Conservation (phyloP, 768 basidiomycete genomes). For the Kwoniella bestiolae region DNA sequence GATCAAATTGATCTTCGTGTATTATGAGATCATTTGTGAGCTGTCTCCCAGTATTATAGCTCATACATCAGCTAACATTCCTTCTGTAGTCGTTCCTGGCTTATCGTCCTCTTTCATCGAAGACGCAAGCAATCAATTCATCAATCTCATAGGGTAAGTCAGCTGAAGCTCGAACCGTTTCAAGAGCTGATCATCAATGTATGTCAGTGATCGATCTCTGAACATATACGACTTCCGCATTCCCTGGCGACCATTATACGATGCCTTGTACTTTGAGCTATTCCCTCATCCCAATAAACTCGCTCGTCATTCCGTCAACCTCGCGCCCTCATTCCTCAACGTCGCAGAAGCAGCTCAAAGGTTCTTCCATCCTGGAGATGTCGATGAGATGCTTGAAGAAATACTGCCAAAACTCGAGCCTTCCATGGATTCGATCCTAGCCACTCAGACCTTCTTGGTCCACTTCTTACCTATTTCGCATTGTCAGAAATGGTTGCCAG, state of each 20-base stretch:
- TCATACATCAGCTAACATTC: background rate
- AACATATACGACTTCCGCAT: conserved; percentile 54
- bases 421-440: conserved; percentile 70
- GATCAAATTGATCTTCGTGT: conserved; percentile 73
- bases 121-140: conserved; percentile 74
- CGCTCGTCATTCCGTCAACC: conserved; percentile 56
- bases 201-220: conserved; percentile 36
- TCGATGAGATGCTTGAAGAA: conserved; percentile 82
- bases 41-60: background rate
- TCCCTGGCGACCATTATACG: conserved; percentile 52
- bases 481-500: conserved; percentile 74
- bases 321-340: conserved; percentile 57
- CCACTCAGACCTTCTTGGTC: conserved; percentile 81
- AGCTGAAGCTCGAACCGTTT: background rate
- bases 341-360: conserved; percentile 64
- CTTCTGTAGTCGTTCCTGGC: conserved; percentile 40
- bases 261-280: conserved; percentile 59
- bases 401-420: conserved; percentile 68
- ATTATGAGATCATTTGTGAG: conserved; percentile 67
- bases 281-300: conserved; percentile 65
- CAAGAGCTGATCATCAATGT: conserved; percentile 61
- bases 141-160: conserved; percentile 78
- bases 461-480: conserved; percentile 84
- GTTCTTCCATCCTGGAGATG: conserved; percentile 87
- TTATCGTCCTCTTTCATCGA: conserved; percentile 62